Evolutionary conservation across 805 yeast species (phyloP), one percentile per base, ranked within the genome.

Genomic region (Candida hungchunana): DNA sequence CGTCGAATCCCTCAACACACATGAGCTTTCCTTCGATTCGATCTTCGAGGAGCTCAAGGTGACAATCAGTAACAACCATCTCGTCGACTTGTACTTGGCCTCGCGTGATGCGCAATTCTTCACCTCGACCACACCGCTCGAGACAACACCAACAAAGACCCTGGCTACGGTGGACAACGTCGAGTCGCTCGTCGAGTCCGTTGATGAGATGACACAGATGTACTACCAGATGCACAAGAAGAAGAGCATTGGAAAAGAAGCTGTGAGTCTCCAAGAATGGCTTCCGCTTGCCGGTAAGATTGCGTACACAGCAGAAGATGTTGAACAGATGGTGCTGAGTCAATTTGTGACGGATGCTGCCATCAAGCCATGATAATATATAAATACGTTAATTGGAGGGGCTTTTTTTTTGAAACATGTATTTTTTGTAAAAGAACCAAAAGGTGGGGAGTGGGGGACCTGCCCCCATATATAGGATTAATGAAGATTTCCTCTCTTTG

Each of bases 31-130:
- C 10, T 80, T 68, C 63, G 69, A 72, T 48, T 79, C 78, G 52
- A 69, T 86, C 35, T 73, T 86, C 47, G 82, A 78, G 40, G 95
- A 86, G 62, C 59, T 87, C 34, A 79, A 84, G 32, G 62, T 85
- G 32, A 62, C 62, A 20, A 68, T 86, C 43, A 75, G 74, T 55
- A 85, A 83, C 69, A 77, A 80, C 39, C 78, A 77, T 48, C 69
- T 87, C 52, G 74, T 78, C 36, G 70, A 78, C 47, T 62, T 77
- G 46, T 74, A 73, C 56, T 62, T 77, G 44, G 40, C 85, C 11
- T 38, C 46, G 9, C 39, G 39, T 24, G 42, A 44, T 13, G 33
- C 42, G 9, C 46, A 50, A 16, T 26, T 37, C 31, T 53, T 48
- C 42, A 44, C 46, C 15, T 44, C 46, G 17, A 27, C 53, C 8